Evolutionary conservation across 2,329 filamentous ascomycete species (phyloP).

Genomic region (Claviceps purpurea): DNA sequence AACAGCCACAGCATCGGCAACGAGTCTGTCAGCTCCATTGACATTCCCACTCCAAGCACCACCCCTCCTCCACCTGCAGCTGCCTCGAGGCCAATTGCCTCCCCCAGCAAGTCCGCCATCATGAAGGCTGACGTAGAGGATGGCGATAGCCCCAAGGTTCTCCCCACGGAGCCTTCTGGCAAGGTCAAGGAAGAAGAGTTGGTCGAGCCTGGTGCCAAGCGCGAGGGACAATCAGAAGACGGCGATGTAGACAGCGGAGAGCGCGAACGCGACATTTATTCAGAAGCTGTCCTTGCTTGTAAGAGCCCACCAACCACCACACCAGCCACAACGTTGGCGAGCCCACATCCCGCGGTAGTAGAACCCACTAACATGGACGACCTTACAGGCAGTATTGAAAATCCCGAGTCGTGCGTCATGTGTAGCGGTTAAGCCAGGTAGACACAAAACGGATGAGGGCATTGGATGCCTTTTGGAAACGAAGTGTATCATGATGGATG

Average conservation of each 20-base stretch:
- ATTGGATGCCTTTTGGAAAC: neutral
- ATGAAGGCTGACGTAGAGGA: constrained; percentile 70
- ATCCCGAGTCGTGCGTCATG: constrained; percentile 90
- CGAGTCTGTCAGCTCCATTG: constrained; percentile 33
- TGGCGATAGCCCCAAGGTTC: constrained; percentile 64
- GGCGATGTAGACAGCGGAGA: constrained; percentile 55
- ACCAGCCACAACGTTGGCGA: too few relatives aligned
- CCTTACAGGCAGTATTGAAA: constrained; percentile 76
- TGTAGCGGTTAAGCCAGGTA: constrained; percentile 63
- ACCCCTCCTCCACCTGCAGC: constrained; percentile 43
- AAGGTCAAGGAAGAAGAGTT: constrained; percentile 53
- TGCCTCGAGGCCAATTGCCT: constrained; percentile 31
- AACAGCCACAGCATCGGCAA: constrained; percentile 9
- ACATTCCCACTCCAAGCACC: constrained; percentile 53
- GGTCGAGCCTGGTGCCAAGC: constrained; percentile 39
- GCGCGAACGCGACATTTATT: constrained; percentile 86
- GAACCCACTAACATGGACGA: constrained; percentile 3
- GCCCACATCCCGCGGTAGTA: too few relatives aligned
- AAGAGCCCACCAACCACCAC: constrained; percentile 22
- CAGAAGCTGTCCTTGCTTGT: constrained; percentile 81
- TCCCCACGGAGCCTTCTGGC: constrained; percentile 57
- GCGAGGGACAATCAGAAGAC: constrained; percentile 54
- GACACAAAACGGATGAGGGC: neutral
- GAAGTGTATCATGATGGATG: constrained; percentile 17
- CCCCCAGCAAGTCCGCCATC: constrained; percentile 47